Conservation (phyloP, 345 rosid species). For the Turritis glabra region DNA sequence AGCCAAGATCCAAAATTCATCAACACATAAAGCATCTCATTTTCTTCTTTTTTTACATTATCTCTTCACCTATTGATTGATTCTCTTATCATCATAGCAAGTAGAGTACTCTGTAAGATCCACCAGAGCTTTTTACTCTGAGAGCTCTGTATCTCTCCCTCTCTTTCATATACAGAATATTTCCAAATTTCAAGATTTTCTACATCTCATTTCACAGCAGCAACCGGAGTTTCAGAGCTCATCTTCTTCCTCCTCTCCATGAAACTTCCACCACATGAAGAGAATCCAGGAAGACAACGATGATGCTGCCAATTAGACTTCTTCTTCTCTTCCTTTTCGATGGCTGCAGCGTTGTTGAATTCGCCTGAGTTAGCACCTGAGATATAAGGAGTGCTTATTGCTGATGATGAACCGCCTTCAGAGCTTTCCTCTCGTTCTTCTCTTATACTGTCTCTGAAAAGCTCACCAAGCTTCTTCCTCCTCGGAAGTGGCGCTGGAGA, state of each 20-base stretch:
- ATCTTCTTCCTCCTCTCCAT: constrained; percentile 77
- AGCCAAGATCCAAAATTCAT: not conserved
- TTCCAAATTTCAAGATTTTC: not conserved
- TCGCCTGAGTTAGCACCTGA: constrained; percentile 56
- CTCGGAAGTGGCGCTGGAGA: constrained; percentile 47
- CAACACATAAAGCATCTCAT: constrained; percentile 27
- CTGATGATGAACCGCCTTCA: constrained; percentile 34
- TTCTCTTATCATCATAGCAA: constrained; percentile 16
- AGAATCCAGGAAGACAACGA: constrained; percentile 80
- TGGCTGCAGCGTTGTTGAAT: constrained; percentile 47
- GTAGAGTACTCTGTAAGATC: constrained; percentile 16
- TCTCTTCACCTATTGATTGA: constrained; percentile 20
- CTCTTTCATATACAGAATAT: constrained; percentile 28
- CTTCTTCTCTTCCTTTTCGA: constrained; percentile 52
- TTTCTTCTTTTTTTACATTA: constrained; percentile 5
- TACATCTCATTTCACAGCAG: constrained; percentile 43
- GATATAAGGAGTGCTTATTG: constrained; percentile 47
- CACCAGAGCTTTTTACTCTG: constrained; percentile 30
- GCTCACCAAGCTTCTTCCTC: constrained; percentile 79
- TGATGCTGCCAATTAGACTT: constrained; percentile 47
- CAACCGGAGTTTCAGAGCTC: constrained; percentile 45
- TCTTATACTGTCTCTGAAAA: constrained; percentile 60
- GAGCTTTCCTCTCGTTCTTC: constrained; percentile 46
- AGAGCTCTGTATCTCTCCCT: constrained; percentile 3
- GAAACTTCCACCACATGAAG: constrained; percentile 55